Evolutionary conservation across 306 rosid species (phyloP).

Genomic region (Trifolium subterraneum): DNA sequence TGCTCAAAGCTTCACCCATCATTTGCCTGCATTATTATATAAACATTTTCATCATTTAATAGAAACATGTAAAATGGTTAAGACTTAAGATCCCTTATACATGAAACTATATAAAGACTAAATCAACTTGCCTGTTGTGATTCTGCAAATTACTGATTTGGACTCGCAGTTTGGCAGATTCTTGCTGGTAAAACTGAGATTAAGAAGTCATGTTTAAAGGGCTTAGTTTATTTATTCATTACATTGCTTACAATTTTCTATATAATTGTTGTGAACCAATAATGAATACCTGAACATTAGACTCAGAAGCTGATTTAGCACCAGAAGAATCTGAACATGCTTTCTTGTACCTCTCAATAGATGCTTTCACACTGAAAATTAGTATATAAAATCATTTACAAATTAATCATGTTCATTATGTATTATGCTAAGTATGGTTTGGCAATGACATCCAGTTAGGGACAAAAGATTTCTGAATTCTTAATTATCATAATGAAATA

Average conservation of each 20-base stretch:
- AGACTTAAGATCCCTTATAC: background rate
- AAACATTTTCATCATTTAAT: background rate
- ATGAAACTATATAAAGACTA: background rate
- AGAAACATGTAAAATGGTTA: background rate
- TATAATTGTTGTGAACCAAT: background rate
- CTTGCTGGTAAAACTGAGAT: slow-evolving; percentile 87
- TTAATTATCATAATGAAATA: no score
- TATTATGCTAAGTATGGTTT: background rate
- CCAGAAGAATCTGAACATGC: slow-evolving; percentile 68
- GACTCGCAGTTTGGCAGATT: slow-evolving; percentile 67
- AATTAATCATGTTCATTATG: slow-evolving; percentile 26
- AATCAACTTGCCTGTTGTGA: slow-evolving; percentile 60
- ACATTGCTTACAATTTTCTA: background rate
- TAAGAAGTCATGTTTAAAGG: slow-evolving; percentile 12
- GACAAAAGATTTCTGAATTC: no score
- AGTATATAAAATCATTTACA: slow-evolving; percentile 16
- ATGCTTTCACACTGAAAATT: slow-evolving; percentile 67
- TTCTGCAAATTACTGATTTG: slow-evolving; percentile 71
- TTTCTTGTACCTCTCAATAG: slow-evolving; percentile 92
- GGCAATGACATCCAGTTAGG: background rate
- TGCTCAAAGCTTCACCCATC: slow-evolving; percentile 69
- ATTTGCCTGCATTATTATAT: slow-evolving; percentile 55
- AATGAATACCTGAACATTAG: slow-evolving; percentile 72
- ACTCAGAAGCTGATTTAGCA: slow-evolving; percentile 68
- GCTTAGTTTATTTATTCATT: slow-evolving; percentile 12